Conservation (phyloP, 2,329 filamentous ascomycete genomes). For the Colletotrichum sp. region DNA sequence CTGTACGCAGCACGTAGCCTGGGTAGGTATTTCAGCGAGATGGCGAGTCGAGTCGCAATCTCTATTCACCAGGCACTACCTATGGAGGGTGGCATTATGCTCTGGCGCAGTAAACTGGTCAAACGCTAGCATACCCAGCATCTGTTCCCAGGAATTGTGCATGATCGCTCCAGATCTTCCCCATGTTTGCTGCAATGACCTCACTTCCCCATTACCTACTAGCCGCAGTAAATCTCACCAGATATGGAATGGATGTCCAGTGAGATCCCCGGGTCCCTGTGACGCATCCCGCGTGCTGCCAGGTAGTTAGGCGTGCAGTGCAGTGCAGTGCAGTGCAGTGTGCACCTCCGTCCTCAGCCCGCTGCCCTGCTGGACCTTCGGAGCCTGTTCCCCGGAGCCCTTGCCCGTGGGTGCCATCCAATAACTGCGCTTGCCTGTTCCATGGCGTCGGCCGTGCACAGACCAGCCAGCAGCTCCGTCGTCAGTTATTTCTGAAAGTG, state of each 20-base stretch:
- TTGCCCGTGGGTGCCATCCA: background rate
- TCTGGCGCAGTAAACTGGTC: background rate
- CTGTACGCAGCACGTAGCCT: background rate
- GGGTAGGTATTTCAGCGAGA: background rate
- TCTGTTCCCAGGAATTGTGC: background rate
- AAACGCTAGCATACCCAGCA: background rate
- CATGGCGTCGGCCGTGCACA: background rate
- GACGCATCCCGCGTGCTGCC: background rate
- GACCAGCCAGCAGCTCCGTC: background rate
- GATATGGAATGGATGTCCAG: background rate
- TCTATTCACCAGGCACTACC: background rate
- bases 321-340: background rate
- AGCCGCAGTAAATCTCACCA: background rate
- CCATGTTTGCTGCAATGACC: background rate
- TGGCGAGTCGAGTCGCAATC: background rate
- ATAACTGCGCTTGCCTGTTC: background rate
- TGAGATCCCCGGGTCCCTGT: background rate
- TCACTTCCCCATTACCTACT: background rate
- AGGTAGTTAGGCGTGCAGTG: background rate
- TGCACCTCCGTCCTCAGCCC: background rate
- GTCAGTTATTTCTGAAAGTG: conserved; percentile 10
- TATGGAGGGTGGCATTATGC: background rate
- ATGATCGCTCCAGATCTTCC: background rate
- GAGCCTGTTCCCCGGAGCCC: conserved; percentile 4
- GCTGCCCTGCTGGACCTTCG: background rate